Percentiles rank a stretch among this genome's conserved stretches.
phyloP scores from a whole-genome alignment of 345 rosid genomes.

The Microcos paniculata region DNA sequence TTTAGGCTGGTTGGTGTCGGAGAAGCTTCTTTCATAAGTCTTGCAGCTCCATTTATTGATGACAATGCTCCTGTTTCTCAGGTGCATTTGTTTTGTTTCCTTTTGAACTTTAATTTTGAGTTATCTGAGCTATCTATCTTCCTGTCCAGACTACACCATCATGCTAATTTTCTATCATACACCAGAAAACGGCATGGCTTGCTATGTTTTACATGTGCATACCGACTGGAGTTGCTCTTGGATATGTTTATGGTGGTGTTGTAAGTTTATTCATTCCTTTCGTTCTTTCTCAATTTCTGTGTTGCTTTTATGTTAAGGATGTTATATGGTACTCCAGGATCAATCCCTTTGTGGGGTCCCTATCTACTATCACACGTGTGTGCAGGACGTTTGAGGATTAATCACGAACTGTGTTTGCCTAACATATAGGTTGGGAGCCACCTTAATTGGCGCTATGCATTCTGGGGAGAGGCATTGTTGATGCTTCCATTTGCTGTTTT shows the following conservation, averaged over 20 bases:
- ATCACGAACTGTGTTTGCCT: conserved; percentile 4
- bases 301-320: neutral
- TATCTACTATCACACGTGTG: neutral
- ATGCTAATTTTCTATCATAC: conserved; percentile 2
- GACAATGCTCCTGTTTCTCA: conserved; percentile 81
- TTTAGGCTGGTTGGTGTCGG: conserved; percentile 97
- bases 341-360: neutral
- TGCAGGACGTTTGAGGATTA: neutral
- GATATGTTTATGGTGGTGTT: conserved; percentile 89
- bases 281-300: neutral
- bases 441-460: conserved; percentile 79
- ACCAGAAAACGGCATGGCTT: conserved; percentile 93
- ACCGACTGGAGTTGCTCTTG: conserved; percentile 86
- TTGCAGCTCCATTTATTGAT: conserved; percentile 97
- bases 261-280: conserved; percentile 42
- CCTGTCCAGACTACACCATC: neutral
- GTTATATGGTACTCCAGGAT: neutral
- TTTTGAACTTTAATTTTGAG: neutral
- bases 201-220: conserved; percentile 95
- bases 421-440: conserved; percentile 61
- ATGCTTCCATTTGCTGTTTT: conserved; percentile 82
- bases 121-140: neutral
- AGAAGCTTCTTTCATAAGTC: conserved; percentile 97
- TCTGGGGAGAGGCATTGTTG: conserved; percentile 77
- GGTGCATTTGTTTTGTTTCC: conserved; percentile 35